Evolutionary conservation across 23 red algal species (phyloP), one percentile per base, ranked within the genome.

Genomic region (Gracilaria gracilis): DNA sequence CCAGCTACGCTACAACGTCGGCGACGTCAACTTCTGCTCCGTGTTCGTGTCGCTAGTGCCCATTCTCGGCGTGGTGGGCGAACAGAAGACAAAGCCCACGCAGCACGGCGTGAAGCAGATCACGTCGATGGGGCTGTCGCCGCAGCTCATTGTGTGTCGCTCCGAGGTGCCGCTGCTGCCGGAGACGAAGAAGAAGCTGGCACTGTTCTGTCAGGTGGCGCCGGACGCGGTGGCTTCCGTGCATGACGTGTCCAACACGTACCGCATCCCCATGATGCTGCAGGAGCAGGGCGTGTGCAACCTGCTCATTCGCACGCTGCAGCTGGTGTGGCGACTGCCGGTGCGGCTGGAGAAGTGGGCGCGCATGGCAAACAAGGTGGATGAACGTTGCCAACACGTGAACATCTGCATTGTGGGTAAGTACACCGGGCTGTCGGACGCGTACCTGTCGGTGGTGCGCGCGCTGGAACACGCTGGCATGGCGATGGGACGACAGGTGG

Each of bases 51-150:
- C 93, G 48, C 89, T 99, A 23, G 94, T 99, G 46, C 97, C 97
- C 28, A 71, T 85, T n/a, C 86, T 99, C 20, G 97, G 97, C 37
- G 97, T 99, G 4, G 97, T 99, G 1, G 97, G 97, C 36, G 97
- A 99, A 84, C 97, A 99, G 48, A 99, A 99, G 94, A 99, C 97
- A 42, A 99, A 99, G 57, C 97, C 97, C 50, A 99, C 97, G 7
- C 97, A 99, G 65, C 93, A 95, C 62, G 97, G 97, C 38, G 93
- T 95, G 33, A 95, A 95, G 44, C 96, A 85, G 40, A 84, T 99
- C 40, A 78, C 97, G 51, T 96, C 94, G 54, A 91, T 96, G 89
- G 97, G 97, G 19, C 91, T 99, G 20, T 88, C 94, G 35, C 97
- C 97, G 76, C 93, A 95, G 50, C 71, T 99, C 11, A 99, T 99